Conservation (phyloP, 2,329 filamentous ascomycete species). For the Fusarium sp. region DNA sequence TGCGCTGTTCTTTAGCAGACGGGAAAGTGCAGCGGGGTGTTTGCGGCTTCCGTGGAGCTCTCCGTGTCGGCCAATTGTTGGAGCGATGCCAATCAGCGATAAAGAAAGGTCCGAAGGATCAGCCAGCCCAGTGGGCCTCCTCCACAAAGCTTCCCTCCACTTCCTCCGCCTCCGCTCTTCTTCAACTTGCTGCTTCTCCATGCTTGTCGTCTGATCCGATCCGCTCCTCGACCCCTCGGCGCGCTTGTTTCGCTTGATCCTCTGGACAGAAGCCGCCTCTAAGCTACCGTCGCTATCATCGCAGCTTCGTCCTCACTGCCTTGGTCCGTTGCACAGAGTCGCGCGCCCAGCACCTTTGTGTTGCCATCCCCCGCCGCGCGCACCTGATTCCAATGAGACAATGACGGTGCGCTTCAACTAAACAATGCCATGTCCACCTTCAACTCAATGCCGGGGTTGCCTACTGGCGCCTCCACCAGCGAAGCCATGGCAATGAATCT, state of each 20-base stretch:
- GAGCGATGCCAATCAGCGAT: constrained; percentile 33
- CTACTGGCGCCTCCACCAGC: constrained; percentile 60
- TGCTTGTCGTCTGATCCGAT: constrained; percentile 20
- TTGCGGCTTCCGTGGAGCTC: constrained; percentile 30
- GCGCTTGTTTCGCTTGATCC: constrained; percentile 8
- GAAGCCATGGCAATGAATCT: constrained; percentile 65
- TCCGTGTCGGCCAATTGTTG: constrained; percentile 39
- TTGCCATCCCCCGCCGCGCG: constrained; percentile 40
- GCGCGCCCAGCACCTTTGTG: constrained; percentile 30
- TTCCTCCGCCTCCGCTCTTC: constrained; percentile 34
- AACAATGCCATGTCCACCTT: constrained; percentile 71
- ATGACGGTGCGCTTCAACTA: constrained; percentile 51
- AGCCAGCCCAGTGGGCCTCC: constrained; percentile 37
- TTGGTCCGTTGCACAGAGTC: constrained; percentile 32
- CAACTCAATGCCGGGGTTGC: constrained; percentile 70
- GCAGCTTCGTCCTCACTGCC: constrained; percentile 8
- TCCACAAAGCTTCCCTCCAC: constrained; percentile 42
- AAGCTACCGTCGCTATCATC: constrained; percentile 19
- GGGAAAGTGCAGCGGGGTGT: constrained; percentile 12
- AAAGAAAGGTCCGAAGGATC: constrained; percentile 14
- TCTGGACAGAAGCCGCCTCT: constrained; percentile 9
- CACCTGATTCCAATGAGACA: constrained; percentile 46
- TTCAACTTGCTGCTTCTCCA: constrained; percentile 33
- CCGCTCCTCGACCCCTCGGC: constrained; percentile 20
- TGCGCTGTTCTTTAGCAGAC: constrained; percentile 13